Conservation (phyloP, 176 grass and related monocot species). For the Zea mays region DNA sequence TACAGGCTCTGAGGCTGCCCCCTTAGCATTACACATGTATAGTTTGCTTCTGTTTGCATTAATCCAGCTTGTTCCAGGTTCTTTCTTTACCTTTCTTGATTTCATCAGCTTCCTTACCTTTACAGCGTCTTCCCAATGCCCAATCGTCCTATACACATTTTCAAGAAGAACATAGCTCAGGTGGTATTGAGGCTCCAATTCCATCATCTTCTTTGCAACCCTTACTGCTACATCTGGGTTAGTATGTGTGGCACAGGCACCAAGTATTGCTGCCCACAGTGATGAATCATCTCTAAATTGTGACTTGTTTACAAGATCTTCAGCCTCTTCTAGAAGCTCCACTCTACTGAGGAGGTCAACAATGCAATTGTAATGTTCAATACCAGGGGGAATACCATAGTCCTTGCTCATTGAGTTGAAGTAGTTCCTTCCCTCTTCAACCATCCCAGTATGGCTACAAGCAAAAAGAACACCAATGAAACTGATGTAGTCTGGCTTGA, state of each 20-base stretch:
- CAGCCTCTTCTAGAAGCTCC: slow-evolving; percentile 79
- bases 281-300: slow-evolving; percentile 54
- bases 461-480: slow-evolving; percentile 80
- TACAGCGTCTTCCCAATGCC: slow-evolving; percentile 68
- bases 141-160: slow-evolving; percentile 82
- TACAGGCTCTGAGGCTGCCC: not conserved
- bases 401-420: slow-evolving; percentile 68
- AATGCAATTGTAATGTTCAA: slow-evolving; percentile 91
- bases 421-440: slow-evolving; percentile 66
- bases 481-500: slow-evolving; percentile 66
- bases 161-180: slow-evolving; percentile 86
- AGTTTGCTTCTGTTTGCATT: slow-evolving; percentile 41
- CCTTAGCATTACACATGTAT: not conserved
- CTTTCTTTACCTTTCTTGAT: slow-evolving; percentile 64
- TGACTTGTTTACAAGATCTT: slow-evolving; percentile 71
- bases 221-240: slow-evolving; percentile 61
- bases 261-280: slow-evolving; percentile 72
- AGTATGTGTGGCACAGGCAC: slow-evolving; percentile 65
- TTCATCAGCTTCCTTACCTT: slow-evolving; percentile 72
- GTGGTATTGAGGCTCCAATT: slow-evolving; percentile 66
- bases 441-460: slow-evolving; percentile 74
- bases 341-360: slow-evolving; percentile 85
- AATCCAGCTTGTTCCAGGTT: slow-evolving; percentile 66
- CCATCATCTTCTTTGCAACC: slow-evolving; percentile 81
- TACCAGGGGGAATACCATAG: slow-evolving; percentile 54